Conservation (phyloP, 257 asterid species). For the Solanum pimpinellifolium region DNA sequence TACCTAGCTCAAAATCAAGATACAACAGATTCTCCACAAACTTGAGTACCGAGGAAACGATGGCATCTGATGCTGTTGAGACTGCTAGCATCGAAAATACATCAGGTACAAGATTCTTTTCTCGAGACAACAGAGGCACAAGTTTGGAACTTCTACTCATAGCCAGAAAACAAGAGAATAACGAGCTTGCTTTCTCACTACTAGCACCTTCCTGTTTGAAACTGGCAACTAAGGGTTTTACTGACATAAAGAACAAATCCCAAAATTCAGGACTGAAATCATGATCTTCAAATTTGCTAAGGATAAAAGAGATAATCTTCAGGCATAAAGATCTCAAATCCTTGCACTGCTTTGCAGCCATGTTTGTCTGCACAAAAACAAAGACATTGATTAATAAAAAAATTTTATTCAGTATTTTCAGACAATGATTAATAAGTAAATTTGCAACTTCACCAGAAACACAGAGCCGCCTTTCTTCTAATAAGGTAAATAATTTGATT, state of each 20-base stretch:
- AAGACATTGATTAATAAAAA: slow-evolving; percentile 7
- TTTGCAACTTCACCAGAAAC: neutral
- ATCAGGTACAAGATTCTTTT: slow-evolving; percentile 69
- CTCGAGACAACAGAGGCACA: slow-evolving; percentile 47
- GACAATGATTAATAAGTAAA: neutral
- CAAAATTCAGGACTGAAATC: slow-evolving; percentile 63
- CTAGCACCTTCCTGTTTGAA: slow-evolving; percentile 81
- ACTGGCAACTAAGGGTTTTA: slow-evolving; percentile 47
- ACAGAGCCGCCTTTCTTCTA: neutral
- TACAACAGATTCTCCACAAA: slow-evolving; percentile 67
- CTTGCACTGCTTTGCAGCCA: slow-evolving; percentile 55
- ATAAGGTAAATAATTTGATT: neutral
- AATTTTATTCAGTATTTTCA: neutral
- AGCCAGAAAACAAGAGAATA: slow-evolving; percentile 82
- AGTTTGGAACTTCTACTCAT: slow-evolving; percentile 81
- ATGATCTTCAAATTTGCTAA: slow-evolving; percentile 49
- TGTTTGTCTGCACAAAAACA: slow-evolving; percentile 38
- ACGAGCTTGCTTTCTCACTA: slow-evolving; percentile 77
- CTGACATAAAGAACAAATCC: slow-evolving; percentile 64
- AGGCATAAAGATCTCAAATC: slow-evolving; percentile 86
- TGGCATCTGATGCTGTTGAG: slow-evolving; percentile 62
- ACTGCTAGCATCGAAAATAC: slow-evolving; percentile 62
- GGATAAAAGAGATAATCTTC: slow-evolving; percentile 51
- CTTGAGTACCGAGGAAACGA: slow-evolving; percentile 51
- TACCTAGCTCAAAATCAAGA: slow-evolving; percentile 58